phyloP scores from a whole-genome alignment of 345 rosid species.

The Heritiera fomes region DNA sequence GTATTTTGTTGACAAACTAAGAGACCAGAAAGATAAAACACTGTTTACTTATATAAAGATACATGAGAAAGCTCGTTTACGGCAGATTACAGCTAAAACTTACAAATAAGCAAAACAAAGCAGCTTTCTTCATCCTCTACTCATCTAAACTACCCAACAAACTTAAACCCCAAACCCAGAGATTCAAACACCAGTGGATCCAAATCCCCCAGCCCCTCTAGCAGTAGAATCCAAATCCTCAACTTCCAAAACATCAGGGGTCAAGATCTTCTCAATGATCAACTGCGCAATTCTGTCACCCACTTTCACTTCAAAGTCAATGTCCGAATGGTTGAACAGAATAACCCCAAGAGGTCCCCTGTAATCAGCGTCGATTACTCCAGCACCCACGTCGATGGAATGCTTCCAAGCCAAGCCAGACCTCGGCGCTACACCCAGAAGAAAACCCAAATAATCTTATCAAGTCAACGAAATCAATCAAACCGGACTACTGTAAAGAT shows the following conservation, averaged over 20 bases:
- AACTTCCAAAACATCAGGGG: slow-evolving; percentile 66
- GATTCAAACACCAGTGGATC: slow-evolving; percentile 68
- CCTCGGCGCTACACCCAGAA: slow-evolving; percentile 42
- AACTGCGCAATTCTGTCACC: slow-evolving; percentile 68
- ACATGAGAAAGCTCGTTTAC: neutral
- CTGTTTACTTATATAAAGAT: neutral
- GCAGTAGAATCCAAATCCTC: slow-evolving; percentile 66
- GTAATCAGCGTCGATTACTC: slow-evolving; percentile 43
- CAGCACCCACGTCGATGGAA: slow-evolving; percentile 45
- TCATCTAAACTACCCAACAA: neutral
- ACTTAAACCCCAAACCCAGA: neutral
- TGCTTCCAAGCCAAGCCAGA: slow-evolving; percentile 65
- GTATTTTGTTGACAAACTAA: neutral
- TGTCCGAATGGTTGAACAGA: slow-evolving; percentile 52
- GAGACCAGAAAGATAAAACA: neutral
- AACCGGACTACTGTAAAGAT: neutral
- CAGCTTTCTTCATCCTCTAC: neutral
- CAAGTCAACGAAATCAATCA: slow-evolving; percentile 14
- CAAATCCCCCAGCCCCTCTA: slow-evolving; percentile 84
- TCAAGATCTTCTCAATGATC: slow-evolving; percentile 68
- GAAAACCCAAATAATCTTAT: neutral
- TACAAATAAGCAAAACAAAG: neutral
- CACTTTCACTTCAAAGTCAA: slow-evolving; percentile 49
- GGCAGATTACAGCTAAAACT: neutral
- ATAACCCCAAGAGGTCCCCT: slow-evolving; percentile 56